Base-by-base conservation (phyloP, 2,329 filamentous ascomycete species). In the Shiraia bambusicola region DNA sequence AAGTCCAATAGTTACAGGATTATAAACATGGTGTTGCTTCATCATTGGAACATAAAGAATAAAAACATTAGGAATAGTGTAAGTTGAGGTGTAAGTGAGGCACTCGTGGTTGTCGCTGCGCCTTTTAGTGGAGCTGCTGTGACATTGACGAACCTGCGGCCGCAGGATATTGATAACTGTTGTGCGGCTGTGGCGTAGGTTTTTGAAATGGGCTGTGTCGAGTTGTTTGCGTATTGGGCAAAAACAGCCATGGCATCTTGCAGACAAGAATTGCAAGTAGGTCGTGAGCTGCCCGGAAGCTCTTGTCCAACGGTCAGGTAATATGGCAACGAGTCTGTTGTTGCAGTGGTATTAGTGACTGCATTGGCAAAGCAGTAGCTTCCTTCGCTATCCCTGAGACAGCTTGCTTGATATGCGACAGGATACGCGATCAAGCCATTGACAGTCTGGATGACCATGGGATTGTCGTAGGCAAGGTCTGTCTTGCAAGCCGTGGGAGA, bases 171-270 rank as follows among this genome's bases (percentile, higher is more conserved):
- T 60, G 95, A 86, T 37, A 97, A 77, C 57, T 86, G 80, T 48
- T 78, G 70, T 0, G 92, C 91, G 0, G 90, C 89, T 8, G 72
- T 59, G 5, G 77, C 69, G 64, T 96, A 97, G 0, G 83, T 87
- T 12, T 73, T 66, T 17, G 80, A 79, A 33, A 97, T 77, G 6
- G 82, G 79, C 54, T 87, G 82, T 3, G 74, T 78, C 26, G 80
- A 74, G 55, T 90, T 81, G 11, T 78, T 75, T 0, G 87, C 82
- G 22, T 84, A 85, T 1, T 79, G 70, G 38, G 86, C 82, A 67
- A 87, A 96, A 13, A 95, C 79, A 17, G 77, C 76, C 89, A 97
- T 95, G 4, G 87, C 92, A 47, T 87, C 76, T 59, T 84, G 76
- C 30, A 93, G 75, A 66, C 93, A 97, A 28, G 72, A 72, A 55